Percentiles rank a stretch among this genome's conserved stretches.
Conservation (phyloP, 1,284 basidiomycete genomes). For the Sporisorium sorghi region DNA sequence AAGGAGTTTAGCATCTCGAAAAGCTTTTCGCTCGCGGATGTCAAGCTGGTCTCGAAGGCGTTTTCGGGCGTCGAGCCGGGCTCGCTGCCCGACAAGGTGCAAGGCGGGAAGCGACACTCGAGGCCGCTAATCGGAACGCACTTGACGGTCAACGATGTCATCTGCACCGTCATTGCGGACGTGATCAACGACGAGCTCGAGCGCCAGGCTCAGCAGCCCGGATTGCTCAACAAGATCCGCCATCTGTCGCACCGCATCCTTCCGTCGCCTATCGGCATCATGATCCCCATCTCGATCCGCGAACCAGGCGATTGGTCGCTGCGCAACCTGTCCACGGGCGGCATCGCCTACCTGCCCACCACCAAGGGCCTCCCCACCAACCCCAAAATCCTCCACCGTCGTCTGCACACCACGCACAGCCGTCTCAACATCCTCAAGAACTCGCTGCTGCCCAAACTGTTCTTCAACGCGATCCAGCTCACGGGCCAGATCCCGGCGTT, state of each 20-base stretch:
- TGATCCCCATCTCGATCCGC: slow-evolving; percentile 66
- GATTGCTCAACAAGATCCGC: slow-evolving; percentile 25
- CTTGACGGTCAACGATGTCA: slow-evolving; percentile 67
- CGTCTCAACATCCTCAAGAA: slow-evolving; percentile 62
- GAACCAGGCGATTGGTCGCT: slow-evolving; percentile 60
- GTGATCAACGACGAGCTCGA: slow-evolving; percentile 58
- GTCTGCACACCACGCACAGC: slow-evolving; percentile 54
- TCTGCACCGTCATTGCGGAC: slow-evolving; percentile 63
- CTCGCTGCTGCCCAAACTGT: slow-evolving; percentile 52
- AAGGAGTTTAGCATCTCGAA: slow-evolving; percentile 54
- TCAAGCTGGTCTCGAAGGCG: slow-evolving; percentile 65
- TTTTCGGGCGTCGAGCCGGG: slow-evolving; percentile 64
- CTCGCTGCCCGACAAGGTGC: slow-evolving; percentile 43
- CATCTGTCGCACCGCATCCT: slow-evolving; percentile 42
- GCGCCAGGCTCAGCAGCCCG: slow-evolving; percentile 22
- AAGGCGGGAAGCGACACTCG: slow-evolving; percentile 33
- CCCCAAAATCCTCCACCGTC: slow-evolving; percentile 42
- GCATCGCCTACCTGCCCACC: slow-evolving; percentile 60
- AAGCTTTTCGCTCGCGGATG: slow-evolving; percentile 52
- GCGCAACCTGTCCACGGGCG: slow-evolving; percentile 65
- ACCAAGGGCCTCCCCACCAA: slow-evolving; percentile 34
- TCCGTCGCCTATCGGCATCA: slow-evolving; percentile 53
- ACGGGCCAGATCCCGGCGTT: slow-evolving; percentile 54
- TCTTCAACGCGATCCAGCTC: slow-evolving; percentile 53
- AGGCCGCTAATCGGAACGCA: slow-evolving; percentile 51